A percentile compares a stretch with the other conserved stretches of the same genome.
phyloP scores from a whole-genome alignment of 345 rosid species.

The Theobroma cacao region DNA sequence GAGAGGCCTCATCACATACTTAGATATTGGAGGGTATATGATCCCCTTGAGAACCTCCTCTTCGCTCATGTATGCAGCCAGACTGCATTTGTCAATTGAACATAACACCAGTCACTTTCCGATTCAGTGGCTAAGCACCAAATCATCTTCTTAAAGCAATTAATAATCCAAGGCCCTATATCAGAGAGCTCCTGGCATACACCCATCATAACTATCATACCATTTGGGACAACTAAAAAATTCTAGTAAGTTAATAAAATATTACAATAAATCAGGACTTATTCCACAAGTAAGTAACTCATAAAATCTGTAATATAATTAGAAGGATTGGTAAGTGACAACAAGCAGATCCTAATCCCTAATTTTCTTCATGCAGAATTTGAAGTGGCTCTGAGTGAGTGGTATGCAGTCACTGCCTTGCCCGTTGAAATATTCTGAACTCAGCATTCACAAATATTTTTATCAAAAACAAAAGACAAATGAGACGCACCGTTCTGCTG shows the following conservation, averaged over 20 bases:
- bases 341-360: background rate
- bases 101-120: slow-evolving; percentile 12
- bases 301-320: background rate
- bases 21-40: slow-evolving; percentile 81
- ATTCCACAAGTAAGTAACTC: background rate
- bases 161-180: background rate
- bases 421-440: background rate
- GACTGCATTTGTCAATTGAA: slow-evolving; percentile 48
- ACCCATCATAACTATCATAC: background rate
- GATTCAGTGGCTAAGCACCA: background rate
- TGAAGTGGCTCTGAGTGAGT: background rate
- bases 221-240: background rate
- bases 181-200: background rate
- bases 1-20: slow-evolving; percentile 34
- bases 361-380: background rate
- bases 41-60: slow-evolving; percentile 82
- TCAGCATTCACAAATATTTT: background rate
- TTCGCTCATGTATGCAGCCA: slow-evolving; percentile 89
- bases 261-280: background rate
- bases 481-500: slow-evolving; percentile 76
- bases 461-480: background rate
- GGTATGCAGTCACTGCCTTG: background rate
- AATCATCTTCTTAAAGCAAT: background rate
- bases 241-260: background rate
- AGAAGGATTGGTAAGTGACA: background rate